Conservation (phyloP, 75 land plant species). For the Cupressus sempervirens region DNA sequence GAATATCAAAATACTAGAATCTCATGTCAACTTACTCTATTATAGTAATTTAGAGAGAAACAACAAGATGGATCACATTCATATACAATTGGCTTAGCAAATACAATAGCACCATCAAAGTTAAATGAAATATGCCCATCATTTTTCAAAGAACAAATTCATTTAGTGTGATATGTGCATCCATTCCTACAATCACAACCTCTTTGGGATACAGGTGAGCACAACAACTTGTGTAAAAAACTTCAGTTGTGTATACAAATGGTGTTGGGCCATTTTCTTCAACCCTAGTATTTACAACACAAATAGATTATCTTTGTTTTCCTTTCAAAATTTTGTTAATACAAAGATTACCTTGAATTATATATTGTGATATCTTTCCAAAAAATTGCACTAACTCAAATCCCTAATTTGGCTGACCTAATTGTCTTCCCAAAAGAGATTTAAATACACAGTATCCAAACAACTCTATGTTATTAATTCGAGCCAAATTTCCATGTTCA, state of each 20-base stretch:
- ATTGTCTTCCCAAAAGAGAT: constrained; percentile 34
- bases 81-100: constrained; percentile 13
- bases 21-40: constrained; percentile 16
- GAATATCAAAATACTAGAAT: too few relatives aligned
- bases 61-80: constrained; percentile 17
- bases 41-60: constrained; percentile 9
- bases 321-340: constrained; percentile 19
- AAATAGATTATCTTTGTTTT: constrained; percentile 13
- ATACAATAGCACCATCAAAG: constrained; percentile 7
- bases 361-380: constrained; percentile 3
- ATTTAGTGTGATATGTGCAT: constrained; percentile 10
- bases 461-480: constrained; percentile 18
- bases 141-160: constrained; percentile 17
- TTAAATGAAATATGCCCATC: constrained; percentile 17
- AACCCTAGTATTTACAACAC: constrained; percentile 15
- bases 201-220: neutral
- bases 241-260: constrained; percentile 1
- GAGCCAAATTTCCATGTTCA: constrained; percentile 30
- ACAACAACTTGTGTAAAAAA: constrained; percentile 13
- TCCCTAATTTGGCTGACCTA: constrained; percentile 34
- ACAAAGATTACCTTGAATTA: neutral
- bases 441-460: constrained; percentile 43
- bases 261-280: neutral
- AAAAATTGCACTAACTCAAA: neutral
- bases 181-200: constrained; percentile 19